These are phyloP conservation scores for Gaertneriomyces sp. DNA, from an alignment of 192 early-diverging fungal genomes.

Conservation along the genomic window DNA sequence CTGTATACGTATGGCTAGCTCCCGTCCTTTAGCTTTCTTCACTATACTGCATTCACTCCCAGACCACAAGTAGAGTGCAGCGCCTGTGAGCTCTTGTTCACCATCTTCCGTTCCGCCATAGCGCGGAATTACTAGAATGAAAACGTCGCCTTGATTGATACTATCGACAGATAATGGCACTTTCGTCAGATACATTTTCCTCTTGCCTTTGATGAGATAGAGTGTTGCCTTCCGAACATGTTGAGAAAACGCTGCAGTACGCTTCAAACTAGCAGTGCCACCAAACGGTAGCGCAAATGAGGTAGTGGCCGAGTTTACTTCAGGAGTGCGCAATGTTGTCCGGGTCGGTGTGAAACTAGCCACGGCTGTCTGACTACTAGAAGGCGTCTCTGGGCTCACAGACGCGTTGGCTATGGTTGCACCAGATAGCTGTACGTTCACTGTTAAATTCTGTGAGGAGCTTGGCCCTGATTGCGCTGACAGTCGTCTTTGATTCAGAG, in stretches of 20 bases:
- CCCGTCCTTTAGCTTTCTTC: conserved; percentile 31
- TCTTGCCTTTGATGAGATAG: conserved; percentile 29
- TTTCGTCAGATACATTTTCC: conserved; percentile 22
- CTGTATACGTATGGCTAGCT: conserved; percentile 25
- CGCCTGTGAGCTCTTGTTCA: conserved; percentile 1
- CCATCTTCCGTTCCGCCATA: background rate
- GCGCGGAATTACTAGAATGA: conserved; percentile 22
- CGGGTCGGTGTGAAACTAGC: too few relatives aligned
- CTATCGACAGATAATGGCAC: conserved; percentile 3
- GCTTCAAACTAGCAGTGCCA: too few relatives aligned
- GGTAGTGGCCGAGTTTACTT: too few relatives aligned
- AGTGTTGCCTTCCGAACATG: conserved; percentile 4
- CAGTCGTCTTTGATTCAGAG: too few relatives aligned
- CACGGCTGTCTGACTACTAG: too few relatives aligned
- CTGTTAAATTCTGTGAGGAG: too few relatives aligned
- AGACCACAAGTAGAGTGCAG: conserved; percentile 27
- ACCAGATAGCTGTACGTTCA: too few relatives aligned
- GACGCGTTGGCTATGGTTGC: too few relatives aligned
- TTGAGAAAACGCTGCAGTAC: background rate
- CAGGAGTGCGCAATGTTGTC: too few relatives aligned
- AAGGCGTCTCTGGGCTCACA: too few relatives aligned
- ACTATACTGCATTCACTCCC: conserved; percentile 21
- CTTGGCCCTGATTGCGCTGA: too few relatives aligned
- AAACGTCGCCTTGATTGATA: conserved; percentile 30
- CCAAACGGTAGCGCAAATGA: too few relatives aligned